These are phyloP conservation scores for Salix purpurea DNA, from an alignment of 345 rosid genomes.

Conservation along the genomic window DNA sequence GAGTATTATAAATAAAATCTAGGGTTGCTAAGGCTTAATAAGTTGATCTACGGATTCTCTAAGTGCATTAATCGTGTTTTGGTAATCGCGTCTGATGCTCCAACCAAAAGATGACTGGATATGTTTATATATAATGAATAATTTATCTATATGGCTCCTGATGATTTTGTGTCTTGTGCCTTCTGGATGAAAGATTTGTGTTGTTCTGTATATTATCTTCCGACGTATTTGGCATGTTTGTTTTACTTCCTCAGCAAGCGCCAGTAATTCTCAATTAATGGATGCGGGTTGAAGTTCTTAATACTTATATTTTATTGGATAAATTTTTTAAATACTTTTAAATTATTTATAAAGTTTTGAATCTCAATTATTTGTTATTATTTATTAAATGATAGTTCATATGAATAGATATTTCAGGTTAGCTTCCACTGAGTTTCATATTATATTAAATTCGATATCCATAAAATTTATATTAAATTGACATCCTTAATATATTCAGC, in stretches of 20 bases:
- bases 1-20: not conserved
- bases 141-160: too few species aligned
- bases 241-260: too few species aligned
- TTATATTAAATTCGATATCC: too few species aligned
- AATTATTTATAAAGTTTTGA: too few species aligned
- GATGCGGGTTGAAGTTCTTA: too few species aligned
- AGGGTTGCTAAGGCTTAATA: not conserved
- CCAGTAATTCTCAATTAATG: too few species aligned
- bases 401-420: too few species aligned
- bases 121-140: not conserved
- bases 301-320: too few species aligned
- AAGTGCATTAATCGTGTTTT: not conserved
- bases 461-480: too few species aligned
- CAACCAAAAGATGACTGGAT: not conserved
- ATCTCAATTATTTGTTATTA: too few species aligned
- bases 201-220: not conserved
- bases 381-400: too few species aligned
- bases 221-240: not conserved
- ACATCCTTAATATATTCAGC: not conserved
- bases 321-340: too few species aligned
- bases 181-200: not conserved
- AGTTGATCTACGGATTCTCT: not conserved
- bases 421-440: accelerated
- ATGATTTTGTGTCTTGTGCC: not conserved
- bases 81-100: not conserved